Evolutionary conservation across 768 basidiomycete species (phyloP).

Genomic region (Paxillus ammoniavirescens): DNA sequence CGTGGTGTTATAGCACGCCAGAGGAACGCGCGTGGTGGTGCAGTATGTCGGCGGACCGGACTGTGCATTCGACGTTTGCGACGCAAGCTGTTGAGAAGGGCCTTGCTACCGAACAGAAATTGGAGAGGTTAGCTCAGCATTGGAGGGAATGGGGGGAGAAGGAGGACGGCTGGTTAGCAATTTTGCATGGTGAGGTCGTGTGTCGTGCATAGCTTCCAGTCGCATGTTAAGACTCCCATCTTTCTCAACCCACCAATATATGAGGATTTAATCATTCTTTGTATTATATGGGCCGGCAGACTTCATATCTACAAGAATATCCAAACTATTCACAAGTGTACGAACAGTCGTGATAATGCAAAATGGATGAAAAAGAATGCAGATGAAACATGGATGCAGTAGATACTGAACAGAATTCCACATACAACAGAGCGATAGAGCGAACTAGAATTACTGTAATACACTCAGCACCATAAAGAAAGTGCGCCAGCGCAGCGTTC

Average conservation of each 20-base stretch:
- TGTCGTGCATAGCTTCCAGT: conserved; percentile 18
- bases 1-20: conserved; percentile 36
- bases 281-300: too few species aligned
- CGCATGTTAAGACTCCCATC: too few species aligned
- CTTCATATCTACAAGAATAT: too few species aligned
- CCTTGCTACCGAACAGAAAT: conserved; percentile 17
- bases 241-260: too few species aligned
- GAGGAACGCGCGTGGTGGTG: conserved; percentile 41
- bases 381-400: background rate
- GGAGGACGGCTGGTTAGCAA: conserved; percentile 35
- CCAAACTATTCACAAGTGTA: too few species aligned
- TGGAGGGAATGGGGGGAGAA: conserved; percentile 31
- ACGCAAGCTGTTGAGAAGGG: conserved; percentile 28
- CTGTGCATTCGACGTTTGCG: conserved; percentile 33
- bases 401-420: conserved; percentile 7
- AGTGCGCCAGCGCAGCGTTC: background rate
- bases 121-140: conserved; percentile 18
- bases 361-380: background rate
- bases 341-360: background rate
- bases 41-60: conserved; percentile 38
- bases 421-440: conserved; percentile 7
- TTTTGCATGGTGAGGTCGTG: conserved; percentile 36
- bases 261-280: too few species aligned
- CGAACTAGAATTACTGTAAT: background rate
- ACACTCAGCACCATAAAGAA: background rate